Percentiles rank a stretch among this genome's conserved stretches.
Evolutionary conservation across 2,329 filamentous ascomycete genomes (phyloP).

Genomic region (Alternaria consortialis): DNA sequence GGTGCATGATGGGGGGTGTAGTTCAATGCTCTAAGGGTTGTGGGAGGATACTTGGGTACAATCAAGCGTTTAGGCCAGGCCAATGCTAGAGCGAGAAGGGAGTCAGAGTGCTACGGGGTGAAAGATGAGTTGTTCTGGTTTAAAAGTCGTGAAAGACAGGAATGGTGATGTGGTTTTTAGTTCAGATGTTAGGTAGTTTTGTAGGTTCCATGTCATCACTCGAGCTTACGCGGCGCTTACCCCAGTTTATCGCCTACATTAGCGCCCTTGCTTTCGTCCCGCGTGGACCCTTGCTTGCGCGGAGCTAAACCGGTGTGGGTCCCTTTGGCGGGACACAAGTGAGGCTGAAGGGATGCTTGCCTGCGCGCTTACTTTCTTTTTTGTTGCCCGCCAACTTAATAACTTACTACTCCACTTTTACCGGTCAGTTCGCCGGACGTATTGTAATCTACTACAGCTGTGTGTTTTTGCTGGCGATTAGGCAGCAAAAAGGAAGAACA

Average conservation of each 20-base stretch:
- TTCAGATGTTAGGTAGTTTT: not conserved
- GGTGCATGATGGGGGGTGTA: not conserved
- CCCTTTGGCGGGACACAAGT: slow-evolving; percentile 18
- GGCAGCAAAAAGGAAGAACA: not conserved
- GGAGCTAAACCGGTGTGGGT: slow-evolving; percentile 7
- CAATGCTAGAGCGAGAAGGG: too few relatives aligned
- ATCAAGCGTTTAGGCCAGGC: too few relatives aligned
- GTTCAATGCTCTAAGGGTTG: too few relatives aligned
- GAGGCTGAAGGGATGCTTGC: slow-evolving; percentile 25
- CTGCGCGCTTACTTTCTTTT: slow-evolving; percentile 11
- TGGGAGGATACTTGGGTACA: too few relatives aligned
- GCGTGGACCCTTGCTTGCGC: slow-evolving; percentile 15
- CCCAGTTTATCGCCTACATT: slow-evolving; percentile 17
- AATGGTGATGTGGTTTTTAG: too few relatives aligned
- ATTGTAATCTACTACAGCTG: not conserved
- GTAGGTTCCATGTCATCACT: too few relatives aligned
- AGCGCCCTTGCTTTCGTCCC: slow-evolving; percentile 3
- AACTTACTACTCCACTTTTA: slow-evolving; percentile 10
- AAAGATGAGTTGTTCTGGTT: too few relatives aligned
- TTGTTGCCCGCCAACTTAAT: slow-evolving; percentile 10
- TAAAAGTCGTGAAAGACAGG: too few relatives aligned
- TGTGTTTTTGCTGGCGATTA: not conserved
- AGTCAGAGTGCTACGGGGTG: too few relatives aligned
- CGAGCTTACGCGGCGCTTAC: slow-evolving; percentile 2
- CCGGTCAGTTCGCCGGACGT: slow-evolving; percentile 16